Evolutionary conservation across 495 filamentous ascomycete species (phyloP).

Genomic region (Aspergillus saccharolyticus): DNA sequence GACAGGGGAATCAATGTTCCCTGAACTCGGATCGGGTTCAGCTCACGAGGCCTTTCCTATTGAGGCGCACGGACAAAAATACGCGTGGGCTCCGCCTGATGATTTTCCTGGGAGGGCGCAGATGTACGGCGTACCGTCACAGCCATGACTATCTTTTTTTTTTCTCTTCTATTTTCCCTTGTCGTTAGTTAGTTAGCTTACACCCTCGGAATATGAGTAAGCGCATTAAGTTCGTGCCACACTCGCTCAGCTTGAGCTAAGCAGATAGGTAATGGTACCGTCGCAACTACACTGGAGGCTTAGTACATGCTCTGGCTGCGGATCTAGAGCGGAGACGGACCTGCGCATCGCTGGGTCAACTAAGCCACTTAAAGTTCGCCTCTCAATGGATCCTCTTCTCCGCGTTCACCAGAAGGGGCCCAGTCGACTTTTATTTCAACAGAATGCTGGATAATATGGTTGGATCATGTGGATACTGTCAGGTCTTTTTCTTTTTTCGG

Average conservation of each 20-base stretch:
- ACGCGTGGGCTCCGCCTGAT: constrained; percentile 23
- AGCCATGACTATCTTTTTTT: constrained; percentile 10
- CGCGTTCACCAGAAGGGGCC: constrained; percentile 13
- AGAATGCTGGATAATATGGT: constrained; percentile 21
- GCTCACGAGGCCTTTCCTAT: constrained; percentile 24
- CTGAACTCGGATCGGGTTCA: constrained; percentile 13
- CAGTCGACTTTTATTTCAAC: constrained; percentile 21
- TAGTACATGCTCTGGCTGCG: constrained; percentile 15
- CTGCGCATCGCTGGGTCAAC: constrained; percentile 15
- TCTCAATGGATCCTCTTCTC: constrained; percentile 17
- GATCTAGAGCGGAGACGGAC: constrained; percentile 19
- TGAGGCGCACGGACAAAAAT: constrained; percentile 22
- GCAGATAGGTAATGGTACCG: constrained; percentile 8
- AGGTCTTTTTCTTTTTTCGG: constrained; percentile 25
- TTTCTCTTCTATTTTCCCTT: too few relatives aligned
- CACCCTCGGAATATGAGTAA: constrained; percentile 10
- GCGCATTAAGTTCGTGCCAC: constrained; percentile 15
- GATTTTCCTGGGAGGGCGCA: constrained; percentile 10
- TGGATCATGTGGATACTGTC: constrained; percentile 31
- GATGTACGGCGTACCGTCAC: constrained; percentile 5
- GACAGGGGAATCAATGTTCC: constrained; percentile 15
- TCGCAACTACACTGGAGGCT: constrained; percentile 16
- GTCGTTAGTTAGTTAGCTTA: too few relatives aligned
- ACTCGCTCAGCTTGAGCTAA: constrained; percentile 7
- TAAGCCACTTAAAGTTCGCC: constrained; percentile 20